Evolutionary conservation across 257 asterid genomes (phyloP).

Genomic region (Petunia secreta): DNA sequence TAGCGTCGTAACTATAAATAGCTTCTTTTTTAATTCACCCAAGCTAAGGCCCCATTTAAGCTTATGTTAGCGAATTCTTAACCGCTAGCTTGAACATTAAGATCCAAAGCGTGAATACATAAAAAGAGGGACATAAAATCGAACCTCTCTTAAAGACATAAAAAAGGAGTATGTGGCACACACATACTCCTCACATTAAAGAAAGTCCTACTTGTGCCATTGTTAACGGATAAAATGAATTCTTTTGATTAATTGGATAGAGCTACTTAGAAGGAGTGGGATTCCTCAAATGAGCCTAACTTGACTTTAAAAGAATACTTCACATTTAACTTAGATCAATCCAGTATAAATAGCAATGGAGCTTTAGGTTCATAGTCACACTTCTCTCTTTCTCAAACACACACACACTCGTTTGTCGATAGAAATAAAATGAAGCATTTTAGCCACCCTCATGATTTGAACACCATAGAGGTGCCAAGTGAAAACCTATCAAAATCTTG

Average conservation of each 20-base stretch:
- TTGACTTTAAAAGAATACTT: neutral
- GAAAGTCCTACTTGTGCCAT: too few relatives aligned
- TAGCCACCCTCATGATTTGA: slow-evolving; percentile 31
- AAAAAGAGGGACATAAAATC: too few relatives aligned
- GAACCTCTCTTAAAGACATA: too few relatives aligned
- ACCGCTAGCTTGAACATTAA: too few relatives aligned
- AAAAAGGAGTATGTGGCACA: too few relatives aligned
- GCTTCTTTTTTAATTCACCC: too few relatives aligned
- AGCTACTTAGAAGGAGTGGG: neutral
- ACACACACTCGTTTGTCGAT: neutral
- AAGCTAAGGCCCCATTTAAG: too few relatives aligned
- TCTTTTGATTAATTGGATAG: neutral
- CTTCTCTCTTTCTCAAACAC: neutral
- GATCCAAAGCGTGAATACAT: too few relatives aligned
- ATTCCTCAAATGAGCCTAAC: slow-evolving; percentile 3
- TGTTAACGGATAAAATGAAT: too few relatives aligned
- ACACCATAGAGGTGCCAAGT: neutral
- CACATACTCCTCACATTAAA: too few relatives aligned
- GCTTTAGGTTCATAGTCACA: neutral
- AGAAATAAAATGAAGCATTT: slow-evolving; percentile 26
- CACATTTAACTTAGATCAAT: neutral
- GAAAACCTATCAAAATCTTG: slow-evolving; percentile 8
- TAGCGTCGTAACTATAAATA: too few relatives aligned
- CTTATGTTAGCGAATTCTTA: too few relatives aligned
- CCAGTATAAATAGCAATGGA: neutral